phyloP scores from a whole-genome alignment of 306 rosid genomes.

The Hylodesmum podocarpum region DNA sequence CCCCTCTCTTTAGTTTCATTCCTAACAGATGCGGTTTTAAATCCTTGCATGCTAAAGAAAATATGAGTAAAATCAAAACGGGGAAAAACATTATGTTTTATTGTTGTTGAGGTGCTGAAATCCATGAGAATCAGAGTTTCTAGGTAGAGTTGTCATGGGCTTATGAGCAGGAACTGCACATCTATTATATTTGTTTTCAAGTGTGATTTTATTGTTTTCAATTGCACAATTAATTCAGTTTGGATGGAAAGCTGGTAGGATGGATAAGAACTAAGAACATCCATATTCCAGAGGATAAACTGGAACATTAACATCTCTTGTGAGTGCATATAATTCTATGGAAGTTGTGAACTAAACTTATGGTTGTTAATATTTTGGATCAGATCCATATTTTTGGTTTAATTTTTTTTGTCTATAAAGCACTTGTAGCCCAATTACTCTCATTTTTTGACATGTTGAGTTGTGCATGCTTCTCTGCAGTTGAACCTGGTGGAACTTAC shows the following conservation, averaged over 20 bases:
- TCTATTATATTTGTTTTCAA: neutral
- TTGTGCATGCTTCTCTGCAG: constrained; percentile 33
- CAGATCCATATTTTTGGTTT: constrained; percentile 8
- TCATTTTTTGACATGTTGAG: constrained; percentile 9
- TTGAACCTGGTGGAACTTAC: constrained; percentile 50
- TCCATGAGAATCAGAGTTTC: neutral
- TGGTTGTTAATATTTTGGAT: constrained; percentile 12
- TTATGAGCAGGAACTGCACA: neutral
- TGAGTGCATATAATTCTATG: neutral
- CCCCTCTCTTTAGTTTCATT: neutral
- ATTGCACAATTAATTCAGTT: constrained; percentile 3
- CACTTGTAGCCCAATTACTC: constrained; percentile 1
- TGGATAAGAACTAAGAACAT: neutral
- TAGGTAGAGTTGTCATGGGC: neutral
- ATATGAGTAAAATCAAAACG: neutral
- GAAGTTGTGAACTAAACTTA: neutral
- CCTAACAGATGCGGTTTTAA: neutral
- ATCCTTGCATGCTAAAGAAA: neutral
- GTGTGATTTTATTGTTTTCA: neutral
- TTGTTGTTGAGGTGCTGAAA: neutral
- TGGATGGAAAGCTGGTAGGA: neutral
- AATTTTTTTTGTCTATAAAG: neutral
- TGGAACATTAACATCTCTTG: neutral
- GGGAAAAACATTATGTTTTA: neutral
- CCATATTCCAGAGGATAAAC: neutral